Evolutionary conservation across 495 filamentous ascomycete species (phyloP).

Genomic region (Gamarada debralockiae): DNA sequence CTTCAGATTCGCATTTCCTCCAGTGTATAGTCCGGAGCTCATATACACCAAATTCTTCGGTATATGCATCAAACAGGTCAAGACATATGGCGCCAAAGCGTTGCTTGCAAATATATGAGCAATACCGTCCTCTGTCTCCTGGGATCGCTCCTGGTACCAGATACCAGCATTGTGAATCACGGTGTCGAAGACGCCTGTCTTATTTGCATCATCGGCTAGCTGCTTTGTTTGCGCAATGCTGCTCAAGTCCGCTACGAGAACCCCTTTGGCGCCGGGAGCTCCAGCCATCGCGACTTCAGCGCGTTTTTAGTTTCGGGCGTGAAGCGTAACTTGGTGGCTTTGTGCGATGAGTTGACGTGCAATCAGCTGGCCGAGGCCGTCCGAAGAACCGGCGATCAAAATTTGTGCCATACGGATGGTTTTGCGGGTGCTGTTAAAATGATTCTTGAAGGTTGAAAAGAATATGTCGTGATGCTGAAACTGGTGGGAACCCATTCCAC

Average conservation of each 20-base stretch:
- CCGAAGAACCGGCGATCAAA: no score
- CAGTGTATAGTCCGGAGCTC: no score
- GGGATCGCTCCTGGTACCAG: constrained; percentile 30
- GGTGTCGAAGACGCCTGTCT: constrained; percentile 45
- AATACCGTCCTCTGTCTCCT: constrained; percentile 34
- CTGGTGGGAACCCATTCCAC: no score
- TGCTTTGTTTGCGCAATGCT: constrained; percentile 50
- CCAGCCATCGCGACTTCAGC: constrained; percentile 39
- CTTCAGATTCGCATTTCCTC: no score
- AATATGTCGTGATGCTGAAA: no score
- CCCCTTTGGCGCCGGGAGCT: constrained; percentile 42
- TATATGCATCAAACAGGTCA: constrained; percentile 47
- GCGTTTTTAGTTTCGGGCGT: constrained; percentile 50
- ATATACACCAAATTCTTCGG: no score
- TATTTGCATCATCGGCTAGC: constrained; percentile 46
- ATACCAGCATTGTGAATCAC: constrained; percentile 59
- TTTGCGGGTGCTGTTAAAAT: no score
- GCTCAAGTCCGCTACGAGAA: constrained; percentile 48
- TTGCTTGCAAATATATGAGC: constrained; percentile 53
- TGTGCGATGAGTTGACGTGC: constrained; percentile 45
- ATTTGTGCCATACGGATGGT: no score
- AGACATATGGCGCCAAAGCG: constrained; percentile 53
- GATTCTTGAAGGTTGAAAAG: no score
- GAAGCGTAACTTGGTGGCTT: constrained; percentile 53
- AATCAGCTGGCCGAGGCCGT: constrained; percentile 49